A percentile compares a stretch with the other conserved stretches of the same genome.
These are phyloP conservation scores for Litsea cubeba DNA, from an alignment of 164 flowering plant genomes.

Conservation along the genomic window DNA sequence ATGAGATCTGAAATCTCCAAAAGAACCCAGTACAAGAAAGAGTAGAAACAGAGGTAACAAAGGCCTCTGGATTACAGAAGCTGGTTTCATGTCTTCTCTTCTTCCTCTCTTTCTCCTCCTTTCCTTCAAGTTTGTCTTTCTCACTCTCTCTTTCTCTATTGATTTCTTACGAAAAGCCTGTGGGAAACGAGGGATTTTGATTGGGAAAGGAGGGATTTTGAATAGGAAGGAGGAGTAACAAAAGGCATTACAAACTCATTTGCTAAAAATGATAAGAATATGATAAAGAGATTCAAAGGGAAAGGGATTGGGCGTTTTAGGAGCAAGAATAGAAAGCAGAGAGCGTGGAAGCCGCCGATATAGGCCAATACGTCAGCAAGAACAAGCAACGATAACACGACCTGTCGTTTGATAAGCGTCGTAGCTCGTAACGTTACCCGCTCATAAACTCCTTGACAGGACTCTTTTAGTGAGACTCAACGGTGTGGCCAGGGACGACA, in stretches of 20 bases:
- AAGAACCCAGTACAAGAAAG: background rate
- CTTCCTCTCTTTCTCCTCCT: background rate
- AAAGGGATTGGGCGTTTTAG: background rate
- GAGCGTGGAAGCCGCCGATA: background rate
- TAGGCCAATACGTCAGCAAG: background rate
- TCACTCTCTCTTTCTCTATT: background rate
- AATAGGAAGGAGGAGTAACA: background rate
- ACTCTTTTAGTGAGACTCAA: too few species aligned
- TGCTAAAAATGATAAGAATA: background rate
- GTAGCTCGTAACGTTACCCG: too few species aligned
- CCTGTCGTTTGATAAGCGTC: too few species aligned
- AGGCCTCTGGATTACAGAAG: background rate
- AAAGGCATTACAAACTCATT: background rate
- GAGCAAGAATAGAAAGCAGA: background rate
- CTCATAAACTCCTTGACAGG: too few species aligned
- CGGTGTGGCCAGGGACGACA: too few species aligned
- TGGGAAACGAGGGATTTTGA: background rate
- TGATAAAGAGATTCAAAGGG: too few species aligned
- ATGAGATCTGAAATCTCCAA: background rate
- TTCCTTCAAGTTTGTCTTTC: background rate
- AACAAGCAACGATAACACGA: too few species aligned
- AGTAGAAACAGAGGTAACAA: background rate
- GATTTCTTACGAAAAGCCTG: background rate
- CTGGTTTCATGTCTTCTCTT: background rate
- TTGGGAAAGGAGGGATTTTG: background rate